These are phyloP conservation scores for Salix caprea DNA, from an alignment of 345 rosid species.

Conservation along the genomic window DNA sequence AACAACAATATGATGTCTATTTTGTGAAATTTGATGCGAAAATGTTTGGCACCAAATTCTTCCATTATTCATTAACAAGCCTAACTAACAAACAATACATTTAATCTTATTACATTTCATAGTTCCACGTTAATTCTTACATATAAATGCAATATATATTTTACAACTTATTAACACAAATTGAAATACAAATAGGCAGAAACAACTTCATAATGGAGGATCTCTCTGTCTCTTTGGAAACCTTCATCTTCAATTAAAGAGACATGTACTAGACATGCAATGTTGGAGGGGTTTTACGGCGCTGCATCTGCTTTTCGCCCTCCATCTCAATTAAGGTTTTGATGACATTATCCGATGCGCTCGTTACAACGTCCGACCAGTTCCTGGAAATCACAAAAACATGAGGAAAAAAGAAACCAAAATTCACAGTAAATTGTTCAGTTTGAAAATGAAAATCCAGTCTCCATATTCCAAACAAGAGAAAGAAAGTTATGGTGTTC, in stretches of 20 bases:
- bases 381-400: constrained; percentile 33
- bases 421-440: background rate
- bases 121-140: too few species aligned
- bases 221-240: background rate
- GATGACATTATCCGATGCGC: constrained; percentile 55
- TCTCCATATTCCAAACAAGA: background rate
- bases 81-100: too few species aligned
- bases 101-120: too few species aligned
- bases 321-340: constrained; percentile 52
- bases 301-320: constrained; percentile 23
- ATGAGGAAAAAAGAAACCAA: background rate
- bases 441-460: too few species aligned
- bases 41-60: too few species aligned
- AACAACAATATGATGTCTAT: too few species aligned
- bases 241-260: background rate
- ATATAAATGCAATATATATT: background rate
- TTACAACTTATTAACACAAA: background rate
- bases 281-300: constrained; percentile 2
- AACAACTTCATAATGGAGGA: background rate
- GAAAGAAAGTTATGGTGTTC: background rate
- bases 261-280: background rate
- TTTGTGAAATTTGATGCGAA: too few species aligned
- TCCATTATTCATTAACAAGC: too few species aligned
- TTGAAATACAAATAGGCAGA: background rate
- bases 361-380: constrained; percentile 55